Evolutionary conservation across 1,284 basidiomycete genomes (phyloP).

Genomic region (Ganoderma meredithae): DNA sequence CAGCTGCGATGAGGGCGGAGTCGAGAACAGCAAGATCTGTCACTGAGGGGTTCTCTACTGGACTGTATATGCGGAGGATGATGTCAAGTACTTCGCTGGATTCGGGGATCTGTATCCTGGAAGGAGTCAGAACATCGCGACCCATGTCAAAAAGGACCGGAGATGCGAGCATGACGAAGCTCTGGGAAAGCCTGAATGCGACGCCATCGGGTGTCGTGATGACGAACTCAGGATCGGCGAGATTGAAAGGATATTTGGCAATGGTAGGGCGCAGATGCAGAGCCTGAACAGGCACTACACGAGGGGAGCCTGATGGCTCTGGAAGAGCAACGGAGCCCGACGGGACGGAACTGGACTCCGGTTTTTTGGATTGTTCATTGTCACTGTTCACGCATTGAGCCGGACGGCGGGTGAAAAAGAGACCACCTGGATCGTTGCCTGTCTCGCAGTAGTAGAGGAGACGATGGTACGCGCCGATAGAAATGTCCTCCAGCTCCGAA

Average conservation of each 20-base stretch:
- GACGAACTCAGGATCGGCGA: background rate
- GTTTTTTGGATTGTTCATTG: constrained; percentile 8
- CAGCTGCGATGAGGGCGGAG: constrained; percentile 39
- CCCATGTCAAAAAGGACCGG: background rate
- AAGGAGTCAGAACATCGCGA: background rate
- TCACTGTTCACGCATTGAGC: background rate
- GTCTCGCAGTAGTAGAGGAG: constrained; percentile 19
- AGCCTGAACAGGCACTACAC: background rate
- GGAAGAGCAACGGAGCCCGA: background rate
- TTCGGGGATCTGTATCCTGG: background rate
- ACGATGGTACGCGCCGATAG: constrained; percentile 24
- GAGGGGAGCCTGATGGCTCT: background rate
- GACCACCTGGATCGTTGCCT: background rate
- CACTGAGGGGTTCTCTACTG: background rate
- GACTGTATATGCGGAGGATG: background rate
- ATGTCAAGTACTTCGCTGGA: background rate
- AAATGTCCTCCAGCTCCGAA: constrained; percentile 22
- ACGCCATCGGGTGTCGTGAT: background rate
- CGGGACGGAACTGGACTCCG: background rate
- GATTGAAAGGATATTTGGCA: background rate
- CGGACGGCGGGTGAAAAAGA: background rate
- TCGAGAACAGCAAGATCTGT: constrained; percentile 34
- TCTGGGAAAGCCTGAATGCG: background rate
- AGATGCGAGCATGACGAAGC: background rate
- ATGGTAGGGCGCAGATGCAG: background rate